These are phyloP conservation scores for Grammothele lineata DNA, from an alignment of 768 basidiomycete species.

Conservation along the genomic window DNA sequence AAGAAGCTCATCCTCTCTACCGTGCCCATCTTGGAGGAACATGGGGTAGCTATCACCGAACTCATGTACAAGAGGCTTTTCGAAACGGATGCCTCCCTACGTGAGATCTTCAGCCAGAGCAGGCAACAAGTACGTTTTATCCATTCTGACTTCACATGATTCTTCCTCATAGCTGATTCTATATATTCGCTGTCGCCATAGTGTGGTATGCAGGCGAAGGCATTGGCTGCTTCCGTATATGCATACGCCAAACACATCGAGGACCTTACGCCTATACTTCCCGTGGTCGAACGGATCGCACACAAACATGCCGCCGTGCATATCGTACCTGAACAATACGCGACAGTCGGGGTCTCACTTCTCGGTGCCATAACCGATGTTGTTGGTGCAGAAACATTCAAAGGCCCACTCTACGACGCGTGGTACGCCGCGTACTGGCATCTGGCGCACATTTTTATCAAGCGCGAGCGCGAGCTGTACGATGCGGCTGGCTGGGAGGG, in stretches of 20 bases:
- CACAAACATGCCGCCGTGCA: constrained; percentile 21
- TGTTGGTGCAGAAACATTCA: constrained; percentile 19
- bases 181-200: too few species aligned
- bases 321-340: constrained; percentile 21
- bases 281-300: constrained; percentile 21
- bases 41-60: constrained; percentile 18
- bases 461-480: constrained; percentile 20
- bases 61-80: constrained; percentile 23
- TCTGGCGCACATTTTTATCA: constrained; percentile 21
- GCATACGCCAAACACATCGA: constrained; percentile 17
- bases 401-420: constrained; percentile 18
- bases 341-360: constrained; percentile 20
- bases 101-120: constrained; percentile 21
- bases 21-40: constrained; percentile 17
- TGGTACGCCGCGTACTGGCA: constrained; percentile 24
- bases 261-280: constrained; percentile 20
- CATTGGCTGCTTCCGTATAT: constrained; percentile 16
- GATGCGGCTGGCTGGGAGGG: constrained; percentile 17
- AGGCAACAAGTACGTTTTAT: constrained; percentile 16
- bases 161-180: not conserved
- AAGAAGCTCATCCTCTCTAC: constrained; percentile 19
- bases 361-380: constrained; percentile 19
- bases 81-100: constrained; percentile 15
- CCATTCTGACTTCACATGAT: too few species aligned
- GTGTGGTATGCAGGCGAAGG: constrained; percentile 19